These are phyloP conservation scores for Neurospora hispaniola DNA, from an alignment of 495 filamentous ascomycete species.

Conservation along the genomic window DNA sequence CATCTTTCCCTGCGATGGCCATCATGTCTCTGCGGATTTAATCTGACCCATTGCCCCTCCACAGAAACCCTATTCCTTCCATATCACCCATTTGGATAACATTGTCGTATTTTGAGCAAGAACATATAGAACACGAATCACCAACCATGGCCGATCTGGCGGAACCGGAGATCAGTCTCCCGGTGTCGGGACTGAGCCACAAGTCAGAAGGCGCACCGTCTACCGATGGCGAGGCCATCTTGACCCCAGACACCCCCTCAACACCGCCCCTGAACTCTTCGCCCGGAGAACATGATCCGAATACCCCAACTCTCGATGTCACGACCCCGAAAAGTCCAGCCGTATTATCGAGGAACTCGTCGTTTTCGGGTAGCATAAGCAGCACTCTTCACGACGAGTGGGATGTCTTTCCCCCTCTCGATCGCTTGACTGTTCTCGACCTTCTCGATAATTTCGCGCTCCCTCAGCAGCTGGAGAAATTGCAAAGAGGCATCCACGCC, in stretches of 20 bases:
- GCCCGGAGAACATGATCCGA: constrained; percentile 28
- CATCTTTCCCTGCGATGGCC: neutral
- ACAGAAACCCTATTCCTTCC: neutral
- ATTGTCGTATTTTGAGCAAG: constrained; percentile 28
- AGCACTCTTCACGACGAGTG: constrained; percentile 80
- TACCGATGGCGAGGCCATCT: constrained; percentile 32
- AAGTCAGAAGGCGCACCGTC: constrained; percentile 29
- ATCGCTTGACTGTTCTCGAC: constrained; percentile 85
- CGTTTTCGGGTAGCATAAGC: constrained; percentile 54
- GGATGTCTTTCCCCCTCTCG: constrained; percentile 77
- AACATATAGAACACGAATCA: constrained; percentile 22
- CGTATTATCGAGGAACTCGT: constrained; percentile 54
- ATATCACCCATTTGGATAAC: neutral
- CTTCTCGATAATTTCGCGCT: constrained; percentile 89
- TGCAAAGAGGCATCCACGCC: constrained; percentile 66
- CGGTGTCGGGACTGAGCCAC: constrained; percentile 17
- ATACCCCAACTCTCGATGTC: constrained; percentile 29
- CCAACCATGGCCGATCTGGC: constrained; percentile 36
- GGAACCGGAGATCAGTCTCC: constrained; percentile 28
- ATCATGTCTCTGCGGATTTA: neutral
- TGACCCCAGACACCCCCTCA: constrained; percentile 31
- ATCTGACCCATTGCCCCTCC: neutral
- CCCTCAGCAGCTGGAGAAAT: constrained; percentile 75
- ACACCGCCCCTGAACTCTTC: constrained; percentile 30
- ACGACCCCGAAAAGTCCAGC: constrained; percentile 38